phyloP scores from a whole-genome alignment of 208 protist species.

The Acanthamoeba sp. region DNA sequence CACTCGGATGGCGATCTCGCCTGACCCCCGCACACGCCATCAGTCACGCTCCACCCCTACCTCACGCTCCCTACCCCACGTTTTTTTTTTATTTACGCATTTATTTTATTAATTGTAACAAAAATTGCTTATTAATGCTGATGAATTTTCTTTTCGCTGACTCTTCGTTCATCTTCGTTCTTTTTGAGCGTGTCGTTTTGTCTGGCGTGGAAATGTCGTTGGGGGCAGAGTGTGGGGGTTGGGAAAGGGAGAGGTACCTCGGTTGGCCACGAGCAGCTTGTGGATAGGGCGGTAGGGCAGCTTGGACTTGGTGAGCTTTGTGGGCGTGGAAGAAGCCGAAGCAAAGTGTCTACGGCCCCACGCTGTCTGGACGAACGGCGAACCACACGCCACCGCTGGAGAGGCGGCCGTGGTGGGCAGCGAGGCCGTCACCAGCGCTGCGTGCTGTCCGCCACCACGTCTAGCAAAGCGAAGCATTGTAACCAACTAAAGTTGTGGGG shows the following conservation, averaged over 20 bases:
- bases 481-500: no score
- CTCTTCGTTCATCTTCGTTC: background rate
- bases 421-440: background rate
- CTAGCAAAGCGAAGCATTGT: slow-evolving; percentile 8
- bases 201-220: background rate
- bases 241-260: slow-evolving; percentile 5
- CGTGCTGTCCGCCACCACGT: background rate
- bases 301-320: slow-evolving; percentile 18
- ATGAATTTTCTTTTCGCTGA: background rate
- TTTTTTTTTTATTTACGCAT: background rate
- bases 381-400: background rate
- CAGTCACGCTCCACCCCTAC: background rate
- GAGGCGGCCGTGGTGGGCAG: background rate
- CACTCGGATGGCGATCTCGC: slow-evolving; percentile 93
- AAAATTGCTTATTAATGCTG: no score
- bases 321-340: background rate
- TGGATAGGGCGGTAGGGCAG: slow-evolving; percentile 37
- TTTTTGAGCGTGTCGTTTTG: background rate
- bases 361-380: background rate
- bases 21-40: slow-evolving; percentile 14
- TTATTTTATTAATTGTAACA: no score
- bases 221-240: background rate
- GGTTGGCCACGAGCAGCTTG: slow-evolving; percentile 47
- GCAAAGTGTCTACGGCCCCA: background rate
- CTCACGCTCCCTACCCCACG: background rate